Evolutionary conservation across 2,329 filamentous ascomycete genomes (phyloP).

Genomic region (Paraphoma chrysanthemicola): DNA sequence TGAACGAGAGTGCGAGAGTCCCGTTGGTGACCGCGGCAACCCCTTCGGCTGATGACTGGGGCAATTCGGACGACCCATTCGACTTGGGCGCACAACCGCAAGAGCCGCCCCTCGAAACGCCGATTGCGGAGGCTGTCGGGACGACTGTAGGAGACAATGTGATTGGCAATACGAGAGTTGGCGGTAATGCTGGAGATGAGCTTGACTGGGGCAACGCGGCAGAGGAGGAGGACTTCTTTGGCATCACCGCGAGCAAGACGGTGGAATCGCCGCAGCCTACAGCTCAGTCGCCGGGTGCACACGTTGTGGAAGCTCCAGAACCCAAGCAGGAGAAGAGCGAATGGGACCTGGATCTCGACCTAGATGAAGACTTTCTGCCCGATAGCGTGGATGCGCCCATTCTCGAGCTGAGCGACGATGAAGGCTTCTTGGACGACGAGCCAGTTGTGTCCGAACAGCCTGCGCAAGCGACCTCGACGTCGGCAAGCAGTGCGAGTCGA

Average conservation of each 20-base stretch:
- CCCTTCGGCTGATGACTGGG: conserved; percentile 47
- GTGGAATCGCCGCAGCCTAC: conserved; percentile 24
- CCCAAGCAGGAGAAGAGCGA: conserved; percentile 64
- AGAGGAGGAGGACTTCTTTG: conserved; percentile 44
- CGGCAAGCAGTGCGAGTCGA: conserved; percentile 28
- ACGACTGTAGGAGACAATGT: conserved; percentile 41
- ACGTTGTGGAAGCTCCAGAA: conserved; percentile 21
- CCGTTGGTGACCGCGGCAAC: conserved; percentile 49
- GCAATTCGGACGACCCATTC: conserved; percentile 37
- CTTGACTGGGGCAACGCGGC: conserved; percentile 45
- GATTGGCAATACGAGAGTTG: conserved; percentile 38
- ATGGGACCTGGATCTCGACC: conserved; percentile 82
- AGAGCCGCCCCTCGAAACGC: conserved; percentile 29
- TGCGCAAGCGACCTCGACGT: conserved; percentile 20
- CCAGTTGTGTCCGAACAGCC: conserved; percentile 44
- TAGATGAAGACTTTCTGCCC: conserved; percentile 75
- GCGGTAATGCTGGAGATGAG: conserved; percentile 37
- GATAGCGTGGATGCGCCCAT: conserved; percentile 58
- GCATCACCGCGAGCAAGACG: conserved; percentile 14
- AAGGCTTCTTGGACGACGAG: conserved; percentile 81
- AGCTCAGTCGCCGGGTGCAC: conserved; percentile 26
- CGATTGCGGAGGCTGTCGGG: conserved; percentile 34
- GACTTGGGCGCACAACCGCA: conserved; percentile 36
- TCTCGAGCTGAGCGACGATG: conserved; percentile 83
- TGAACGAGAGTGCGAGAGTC: conserved; percentile 51